phyloP scores from a whole-genome alignment of 2,329 filamentous ascomycete genomes.

The Neofusicoccum sp. region DNA sequence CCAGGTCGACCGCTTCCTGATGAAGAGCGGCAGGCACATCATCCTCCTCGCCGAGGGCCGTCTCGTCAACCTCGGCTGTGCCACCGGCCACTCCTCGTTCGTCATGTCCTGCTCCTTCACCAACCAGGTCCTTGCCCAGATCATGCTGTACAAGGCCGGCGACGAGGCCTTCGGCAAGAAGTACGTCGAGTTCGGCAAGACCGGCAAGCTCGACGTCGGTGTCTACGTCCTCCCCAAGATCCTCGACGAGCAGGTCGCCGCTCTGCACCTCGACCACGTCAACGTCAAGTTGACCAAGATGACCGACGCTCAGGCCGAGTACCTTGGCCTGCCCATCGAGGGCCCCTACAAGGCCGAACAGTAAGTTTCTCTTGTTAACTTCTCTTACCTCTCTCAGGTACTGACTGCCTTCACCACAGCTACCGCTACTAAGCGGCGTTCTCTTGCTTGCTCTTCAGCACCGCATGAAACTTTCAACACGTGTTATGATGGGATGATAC shows the following conservation, averaged over 20 bases:
- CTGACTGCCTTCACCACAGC: slow-evolving; percentile 21
- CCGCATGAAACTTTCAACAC: slow-evolving; percentile 48
- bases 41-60: slow-evolving; percentile 98
- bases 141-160: slow-evolving; percentile 92
- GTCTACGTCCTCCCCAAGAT: slow-evolving; percentile 99
- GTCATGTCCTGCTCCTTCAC: slow-evolving; percentile 99
- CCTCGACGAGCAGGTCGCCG: slow-evolving; percentile 96
- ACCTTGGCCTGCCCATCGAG: slow-evolving; percentile 80
- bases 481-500: slow-evolving; percentile 60
- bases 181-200: slow-evolving; percentile 94
- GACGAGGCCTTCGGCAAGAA: slow-evolving; percentile 86
- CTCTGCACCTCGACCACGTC: slow-evolving; percentile 88
- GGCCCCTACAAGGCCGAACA: slow-evolving; percentile 97
- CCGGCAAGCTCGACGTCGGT: slow-evolving; percentile 82
- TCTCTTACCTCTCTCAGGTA: slow-evolving; percentile 32
- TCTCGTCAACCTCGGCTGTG: slow-evolving; percentile 98
- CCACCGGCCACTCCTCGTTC: slow-evolving; percentile 98
- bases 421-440: slow-evolving; percentile 35
- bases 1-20: slow-evolving; percentile 96
- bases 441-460: slow-evolving; percentile 26
- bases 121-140: slow-evolving; percentile 99
- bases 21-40: slow-evolving; percentile 92
- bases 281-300: slow-evolving; percentile 92
- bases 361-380: slow-evolving; percentile 50
- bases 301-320: slow-evolving; percentile 84